These are phyloP conservation scores for Petunia hybrid DNA, from an alignment of 305 asterid species.

Conservation along the genomic window DNA sequence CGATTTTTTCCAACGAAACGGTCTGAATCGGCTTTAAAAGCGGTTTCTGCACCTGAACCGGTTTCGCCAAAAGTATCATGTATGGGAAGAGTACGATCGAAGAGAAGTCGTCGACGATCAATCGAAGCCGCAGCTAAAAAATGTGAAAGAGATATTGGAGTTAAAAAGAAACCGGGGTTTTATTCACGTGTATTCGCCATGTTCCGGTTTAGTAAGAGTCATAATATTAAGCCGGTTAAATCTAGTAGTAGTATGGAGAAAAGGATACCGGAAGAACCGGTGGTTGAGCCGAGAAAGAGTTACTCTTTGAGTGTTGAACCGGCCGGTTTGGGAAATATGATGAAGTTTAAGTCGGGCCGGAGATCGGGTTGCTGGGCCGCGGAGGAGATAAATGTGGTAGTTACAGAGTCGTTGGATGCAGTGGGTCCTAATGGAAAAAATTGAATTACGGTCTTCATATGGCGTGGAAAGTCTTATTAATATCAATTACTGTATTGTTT, in stretches of 20 bases:
- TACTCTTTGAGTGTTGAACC: conserved; percentile 40
- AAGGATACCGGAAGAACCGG: conserved; percentile 42
- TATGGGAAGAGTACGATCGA: conserved; percentile 47
- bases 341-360: conserved; percentile 72
- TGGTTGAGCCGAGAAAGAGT: conserved; percentile 48
- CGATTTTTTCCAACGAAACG: conserved; percentile 60
- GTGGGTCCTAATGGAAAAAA: conserved; percentile 42
- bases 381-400: conserved; percentile 53
- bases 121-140: conserved; percentile 43
- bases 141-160: conserved; percentile 47
- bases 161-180: conserved; percentile 52
- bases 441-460: conserved; percentile 30
- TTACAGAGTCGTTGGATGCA: conserved; percentile 32
- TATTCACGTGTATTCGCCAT: conserved; percentile 55
- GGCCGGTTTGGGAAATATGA: conserved; percentile 71
- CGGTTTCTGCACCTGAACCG: conserved; percentile 48
- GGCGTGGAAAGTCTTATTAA: conserved; percentile 18
- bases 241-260: conserved; percentile 48
- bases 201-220: conserved; percentile 51
- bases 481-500: background rate
- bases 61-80: conserved; percentile 40
- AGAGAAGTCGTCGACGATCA: conserved; percentile 38
- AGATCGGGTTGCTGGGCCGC: conserved; percentile 61
- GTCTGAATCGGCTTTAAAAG: conserved; percentile 43
- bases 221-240: conserved; percentile 39